Percentiles rank a stretch among this genome's conserved stretches.
Conservation (phyloP, 1,284 basidiomycete species). For the Coriolopsis trogii region DNA sequence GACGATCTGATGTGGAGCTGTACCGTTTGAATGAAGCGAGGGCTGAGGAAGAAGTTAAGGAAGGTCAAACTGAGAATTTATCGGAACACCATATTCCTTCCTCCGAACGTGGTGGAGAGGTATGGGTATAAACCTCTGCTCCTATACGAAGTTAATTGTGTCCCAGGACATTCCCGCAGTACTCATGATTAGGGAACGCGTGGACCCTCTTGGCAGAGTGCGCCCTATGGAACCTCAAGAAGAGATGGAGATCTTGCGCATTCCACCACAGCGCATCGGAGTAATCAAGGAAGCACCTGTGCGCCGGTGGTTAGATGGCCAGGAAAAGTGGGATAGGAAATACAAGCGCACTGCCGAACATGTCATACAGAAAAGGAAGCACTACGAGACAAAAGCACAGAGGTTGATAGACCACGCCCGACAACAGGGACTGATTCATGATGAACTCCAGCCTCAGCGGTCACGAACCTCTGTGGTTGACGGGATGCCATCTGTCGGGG, state of each 20-base stretch:
- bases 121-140: neutral
- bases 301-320: slow-evolving; percentile 58
- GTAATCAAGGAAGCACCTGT: slow-evolving; percentile 68
- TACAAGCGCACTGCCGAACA: slow-evolving; percentile 45
- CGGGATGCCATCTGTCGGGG: slow-evolving; percentile 24
- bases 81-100: neutral
- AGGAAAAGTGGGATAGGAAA: slow-evolving; percentile 58
- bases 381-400: slow-evolving; percentile 43
- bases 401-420: slow-evolving; percentile 48
- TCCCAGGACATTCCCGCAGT: slow-evolving; percentile 34
- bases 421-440: slow-evolving; percentile 47
- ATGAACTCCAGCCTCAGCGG: slow-evolving; percentile 13
- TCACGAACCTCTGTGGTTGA: slow-evolving; percentile 3
- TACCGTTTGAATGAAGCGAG: slow-evolving; percentile 37
- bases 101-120: slow-evolving; percentile 6
- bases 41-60: slow-evolving; percentile 30
- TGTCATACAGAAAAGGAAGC: slow-evolving; percentile 43
- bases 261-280: slow-evolving; percentile 65
- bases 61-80: slow-evolving; percentile 23
- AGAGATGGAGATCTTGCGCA: slow-evolving; percentile 65
- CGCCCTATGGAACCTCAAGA: slow-evolving; percentile 77
- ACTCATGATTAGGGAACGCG: slow-evolving; percentile 83
- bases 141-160: neutral
- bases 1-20: slow-evolving; percentile 31
- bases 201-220: slow-evolving; percentile 77